Evolutionary conservation across 345 rosid genomes (phyloP).

Genomic region (Eucalyptus marginata): DNA sequence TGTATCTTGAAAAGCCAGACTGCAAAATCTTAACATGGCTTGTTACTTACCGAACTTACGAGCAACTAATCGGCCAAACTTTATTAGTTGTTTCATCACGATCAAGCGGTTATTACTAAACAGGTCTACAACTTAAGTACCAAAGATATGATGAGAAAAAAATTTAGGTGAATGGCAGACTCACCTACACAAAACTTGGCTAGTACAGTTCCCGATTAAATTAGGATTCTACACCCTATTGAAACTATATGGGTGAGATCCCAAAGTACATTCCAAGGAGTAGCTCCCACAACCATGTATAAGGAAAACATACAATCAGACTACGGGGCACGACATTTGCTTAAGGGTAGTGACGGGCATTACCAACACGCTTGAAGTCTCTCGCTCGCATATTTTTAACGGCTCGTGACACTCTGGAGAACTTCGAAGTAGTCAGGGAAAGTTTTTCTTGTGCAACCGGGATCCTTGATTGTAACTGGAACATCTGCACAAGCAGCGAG

Average conservation of each 20-base stretch:
- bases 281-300: background rate
- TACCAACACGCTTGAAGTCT: background rate
- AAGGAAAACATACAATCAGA: background rate
- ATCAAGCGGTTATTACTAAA: background rate
- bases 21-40: background rate
- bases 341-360: background rate
- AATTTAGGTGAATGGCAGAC: background rate
- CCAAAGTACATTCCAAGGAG: background rate
- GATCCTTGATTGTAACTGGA: constrained; percentile 88
- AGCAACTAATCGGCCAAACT: background rate
- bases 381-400: background rate
- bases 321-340: background rate
- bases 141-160: background rate
- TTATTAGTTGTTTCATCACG: background rate
- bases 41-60: background rate
- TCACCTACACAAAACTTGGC: background rate
- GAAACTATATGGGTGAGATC: background rate
- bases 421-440: constrained; percentile 95
- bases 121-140: background rate
- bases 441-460: constrained; percentile 85
- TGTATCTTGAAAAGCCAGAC: background rate
- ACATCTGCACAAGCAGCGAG: constrained; percentile 96
- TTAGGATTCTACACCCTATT: background rate
- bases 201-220: background rate
- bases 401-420: constrained; percentile 63